phyloP scores from a whole-genome alignment of 352 stramenopile species.

The Globisporangium recalcitrans region DNA sequence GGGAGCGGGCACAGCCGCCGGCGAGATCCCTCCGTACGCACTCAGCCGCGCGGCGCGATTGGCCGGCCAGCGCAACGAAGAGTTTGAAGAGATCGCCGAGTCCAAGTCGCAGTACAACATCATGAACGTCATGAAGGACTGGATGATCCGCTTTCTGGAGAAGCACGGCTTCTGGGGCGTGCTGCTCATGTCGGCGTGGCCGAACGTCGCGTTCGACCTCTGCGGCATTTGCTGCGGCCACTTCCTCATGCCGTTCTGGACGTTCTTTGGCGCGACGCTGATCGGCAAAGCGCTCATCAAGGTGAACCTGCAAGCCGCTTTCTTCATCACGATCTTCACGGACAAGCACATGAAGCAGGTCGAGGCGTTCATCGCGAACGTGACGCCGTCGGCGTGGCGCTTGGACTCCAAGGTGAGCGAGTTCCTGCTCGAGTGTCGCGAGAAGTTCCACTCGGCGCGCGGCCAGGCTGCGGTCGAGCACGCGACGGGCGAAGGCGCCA shows the following conservation, averaged over 20 bases:
- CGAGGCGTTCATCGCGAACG: conserved; percentile 74
- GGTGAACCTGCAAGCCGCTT: conserved; percentile 86
- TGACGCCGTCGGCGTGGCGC: conserved; percentile 68
- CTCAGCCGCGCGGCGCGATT: conserved; percentile 84
- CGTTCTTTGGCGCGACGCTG: conserved; percentile 92
- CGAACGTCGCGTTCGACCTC: conserved; percentile 93
- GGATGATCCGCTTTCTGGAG: conserved; percentile 91
- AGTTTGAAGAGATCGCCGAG: conserved; percentile 87
- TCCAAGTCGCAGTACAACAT: conserved; percentile 83
- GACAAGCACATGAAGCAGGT: conserved; percentile 80
- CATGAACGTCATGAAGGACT: conserved; percentile 90
- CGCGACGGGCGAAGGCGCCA: conserved; percentile 33
- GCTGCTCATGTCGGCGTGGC: conserved; percentile 91
- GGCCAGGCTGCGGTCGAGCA: conserved; percentile 54
- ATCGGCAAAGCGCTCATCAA: conserved; percentile 93
- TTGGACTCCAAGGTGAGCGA: conserved; percentile 79
- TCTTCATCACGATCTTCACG: conserved; percentile 91
- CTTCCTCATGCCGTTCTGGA: conserved; percentile 94
- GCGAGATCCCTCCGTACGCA: conserved; percentile 93
- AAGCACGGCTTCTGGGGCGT: conserved; percentile 91
- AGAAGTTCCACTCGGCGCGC: conserved; percentile 83
- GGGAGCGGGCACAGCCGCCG: conserved; percentile 90
- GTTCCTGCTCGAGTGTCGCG: conserved; percentile 79
- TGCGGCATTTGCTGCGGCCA: conserved; percentile 93
- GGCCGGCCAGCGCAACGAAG: conserved; percentile 81